phyloP scores from a whole-genome alignment of 2,329 filamentous ascomycete species.

The Penicillium capsulatum region DNA sequence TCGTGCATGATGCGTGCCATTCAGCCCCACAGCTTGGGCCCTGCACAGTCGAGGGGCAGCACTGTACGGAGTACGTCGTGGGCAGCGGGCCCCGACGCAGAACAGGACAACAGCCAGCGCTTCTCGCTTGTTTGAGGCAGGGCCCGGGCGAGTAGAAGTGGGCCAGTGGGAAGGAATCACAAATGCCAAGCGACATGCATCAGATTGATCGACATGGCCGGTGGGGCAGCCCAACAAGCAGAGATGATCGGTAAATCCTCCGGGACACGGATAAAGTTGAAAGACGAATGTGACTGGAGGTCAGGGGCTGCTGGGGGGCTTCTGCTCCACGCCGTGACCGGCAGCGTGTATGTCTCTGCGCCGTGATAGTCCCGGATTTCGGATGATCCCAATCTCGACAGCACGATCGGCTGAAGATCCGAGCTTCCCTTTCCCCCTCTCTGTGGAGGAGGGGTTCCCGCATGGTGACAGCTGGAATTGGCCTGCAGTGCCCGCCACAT shows the following conservation, averaged over 20 bases:
- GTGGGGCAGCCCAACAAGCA: constrained; percentile 11
- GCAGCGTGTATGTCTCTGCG: too few species aligned
- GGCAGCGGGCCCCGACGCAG: not conserved
- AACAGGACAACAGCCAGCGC: too few species aligned
- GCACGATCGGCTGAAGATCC: too few species aligned
- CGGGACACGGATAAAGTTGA: too few species aligned
- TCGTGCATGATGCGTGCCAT: constrained; percentile 19
- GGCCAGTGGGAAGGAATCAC: constrained; percentile 7
- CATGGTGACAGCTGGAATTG: constrained; percentile 13
- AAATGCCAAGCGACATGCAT: constrained; percentile 21
- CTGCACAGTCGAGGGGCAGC: not conserved
- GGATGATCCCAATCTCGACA: not conserved
- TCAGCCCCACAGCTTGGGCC: constrained; percentile 1
- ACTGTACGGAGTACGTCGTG: too few species aligned
- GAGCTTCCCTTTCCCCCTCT: too few species aligned
- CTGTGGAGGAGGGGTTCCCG: constrained; percentile 15
- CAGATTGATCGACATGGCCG: constrained; percentile 22
- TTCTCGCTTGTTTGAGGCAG: too few species aligned
- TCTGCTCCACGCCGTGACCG: too few species aligned
- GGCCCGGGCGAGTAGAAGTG: too few species aligned
- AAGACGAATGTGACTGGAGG: constrained; percentile 9
- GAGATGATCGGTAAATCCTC: constrained; percentile 17
- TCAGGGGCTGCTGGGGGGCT: too few species aligned
- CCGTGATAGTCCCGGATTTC: too few species aligned
- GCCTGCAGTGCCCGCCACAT: constrained; percentile 10